Percentiles rank a stretch among this genome's conserved stretches.
Evolutionary conservation across 345 rosid genomes (phyloP).

Genomic region (Arabidopsis arenosa): DNA sequence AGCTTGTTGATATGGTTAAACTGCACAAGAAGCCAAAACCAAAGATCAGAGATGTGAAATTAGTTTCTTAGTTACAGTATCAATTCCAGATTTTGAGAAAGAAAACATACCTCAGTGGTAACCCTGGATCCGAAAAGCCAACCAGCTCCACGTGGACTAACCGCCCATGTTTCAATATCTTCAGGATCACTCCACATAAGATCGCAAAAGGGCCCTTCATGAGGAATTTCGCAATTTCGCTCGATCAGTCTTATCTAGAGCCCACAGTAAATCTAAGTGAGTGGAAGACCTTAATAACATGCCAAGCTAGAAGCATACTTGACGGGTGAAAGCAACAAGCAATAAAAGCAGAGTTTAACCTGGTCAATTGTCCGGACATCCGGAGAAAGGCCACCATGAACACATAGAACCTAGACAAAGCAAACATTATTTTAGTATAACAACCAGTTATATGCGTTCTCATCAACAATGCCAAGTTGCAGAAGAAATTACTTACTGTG

Average conservation of each 20-base stretch:
- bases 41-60: slow-evolving; percentile 19
- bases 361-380: slow-evolving; percentile 97
- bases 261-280: slow-evolving; percentile 36
- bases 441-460: slow-evolving; percentile 3
- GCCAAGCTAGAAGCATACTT: slow-evolving; percentile 11
- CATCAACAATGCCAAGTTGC: not conserved
- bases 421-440: slow-evolving; percentile 5
- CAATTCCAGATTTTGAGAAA: not conserved
- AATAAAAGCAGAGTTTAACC: slow-evolving; percentile 49
- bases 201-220: slow-evolving; percentile 99
- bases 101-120: slow-evolving; percentile 76
- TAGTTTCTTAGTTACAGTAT: slow-evolving; percentile 16
- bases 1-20: slow-evolving; percentile 94
- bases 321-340: slow-evolving; percentile 9
- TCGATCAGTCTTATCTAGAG: slow-evolving; percentile 90
- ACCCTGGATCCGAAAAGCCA: slow-evolving; percentile 99
- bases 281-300: slow-evolving; percentile 24
- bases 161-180: slow-evolving; percentile 99
- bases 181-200: slow-evolving; percentile 99
- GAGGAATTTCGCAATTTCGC: slow-evolving; percentile 97
- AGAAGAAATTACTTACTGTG: slow-evolving; percentile 60
- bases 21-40: slow-evolving; percentile 53
- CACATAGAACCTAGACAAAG: slow-evolving; percentile 84
- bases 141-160: slow-evolving; percentile 99
- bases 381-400: slow-evolving; percentile 99